Base-by-base conservation (phyloP, 2,329 filamentous ascomycete genomes). In the Colletotrichum lupini region DNA sequence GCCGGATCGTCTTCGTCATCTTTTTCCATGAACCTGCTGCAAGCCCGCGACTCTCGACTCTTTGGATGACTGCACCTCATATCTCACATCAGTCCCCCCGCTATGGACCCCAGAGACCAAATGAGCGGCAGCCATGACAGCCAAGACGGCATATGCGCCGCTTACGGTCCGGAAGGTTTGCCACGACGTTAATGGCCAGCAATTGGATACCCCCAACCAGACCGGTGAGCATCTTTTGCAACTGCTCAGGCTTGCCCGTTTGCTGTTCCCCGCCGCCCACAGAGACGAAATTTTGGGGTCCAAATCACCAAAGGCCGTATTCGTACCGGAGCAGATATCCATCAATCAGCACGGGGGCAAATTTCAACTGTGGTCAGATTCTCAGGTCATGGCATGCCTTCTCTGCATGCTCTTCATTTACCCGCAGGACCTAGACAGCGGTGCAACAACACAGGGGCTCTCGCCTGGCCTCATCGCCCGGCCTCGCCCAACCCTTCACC, bases 71-170 rank as follows among this genome's bases (percentile, higher is more conserved):
- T 32, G 53, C 24, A 52, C 42, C 66, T 68, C 69, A 72, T 55
- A 60, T 64, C n/a, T 65, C 53, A 69, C 59, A 69, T 64, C 35
- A 30, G 42, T 66, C 55, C 59, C 35, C n/a, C 26, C 46, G 37
- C 37, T 60, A 28, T 4, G 53, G 56, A 46, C 59, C 53, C 56
- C 56, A 65, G 64, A 61, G 55, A 37, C 30, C 59, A 35, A 73
- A 73, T 60, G 46, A 65, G 42, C 57, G 67, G 26, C 28, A 28
- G 24, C 24, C 32, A 57, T 30, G 53, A 32, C 46, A 53, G 60
- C 67, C 70, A 73, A 65, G 67, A 60, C 67, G 60, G 55, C 70
- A 64, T 65, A 26, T 30, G 53, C 60, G 70, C 66, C 60, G 55
- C 55, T 65, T 60, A 70, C 60, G 57, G 30, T 42, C 60, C 24